These are phyloP conservation scores for Morella rubra DNA, from an alignment of 306 rosid genomes.

Conservation along the genomic window DNA sequence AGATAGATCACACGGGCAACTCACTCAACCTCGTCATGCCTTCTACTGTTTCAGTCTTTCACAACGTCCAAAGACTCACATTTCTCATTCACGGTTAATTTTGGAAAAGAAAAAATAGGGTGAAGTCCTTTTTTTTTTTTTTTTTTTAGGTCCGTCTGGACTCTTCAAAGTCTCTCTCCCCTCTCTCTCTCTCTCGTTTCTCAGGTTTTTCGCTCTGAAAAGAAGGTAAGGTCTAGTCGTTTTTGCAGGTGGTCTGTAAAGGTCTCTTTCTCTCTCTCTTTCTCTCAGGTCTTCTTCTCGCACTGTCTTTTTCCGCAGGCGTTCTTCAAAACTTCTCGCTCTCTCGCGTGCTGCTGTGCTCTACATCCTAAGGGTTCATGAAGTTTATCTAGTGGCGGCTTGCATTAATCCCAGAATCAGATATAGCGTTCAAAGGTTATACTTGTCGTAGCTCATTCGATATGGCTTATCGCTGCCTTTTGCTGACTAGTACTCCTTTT, in stretches of 20 bases:
- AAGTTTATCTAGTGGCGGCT: background rate
- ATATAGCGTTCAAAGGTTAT: background rate
- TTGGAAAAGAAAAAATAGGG: no score
- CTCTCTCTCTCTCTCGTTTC: background rate
- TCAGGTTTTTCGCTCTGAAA: conserved; percentile 2
- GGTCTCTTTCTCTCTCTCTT: background rate
- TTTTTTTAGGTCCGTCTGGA: background rate
- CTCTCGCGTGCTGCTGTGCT: no score
- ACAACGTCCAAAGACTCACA: background rate
- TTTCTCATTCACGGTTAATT: background rate
- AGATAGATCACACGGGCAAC: conserved; percentile 10
- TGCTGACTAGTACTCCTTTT: background rate
- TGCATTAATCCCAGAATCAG: background rate
- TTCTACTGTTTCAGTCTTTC: conserved; percentile 7
- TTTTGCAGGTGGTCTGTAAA: background rate
- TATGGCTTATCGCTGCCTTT: background rate
- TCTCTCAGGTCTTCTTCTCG: background rate
- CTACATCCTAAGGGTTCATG: background rate
- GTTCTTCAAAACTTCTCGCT: background rate
- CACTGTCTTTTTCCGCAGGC: background rate
- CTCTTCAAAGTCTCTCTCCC: background rate
- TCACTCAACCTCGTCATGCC: conserved; percentile 3
- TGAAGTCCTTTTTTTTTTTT: background rate
- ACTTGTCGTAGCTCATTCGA: background rate
- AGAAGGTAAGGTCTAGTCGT: conserved; percentile 16